These are phyloP conservation scores for Chrysoporthe cubensis DNA, from an alignment of 2,329 filamentous ascomycete species.

Conservation along the genomic window DNA sequence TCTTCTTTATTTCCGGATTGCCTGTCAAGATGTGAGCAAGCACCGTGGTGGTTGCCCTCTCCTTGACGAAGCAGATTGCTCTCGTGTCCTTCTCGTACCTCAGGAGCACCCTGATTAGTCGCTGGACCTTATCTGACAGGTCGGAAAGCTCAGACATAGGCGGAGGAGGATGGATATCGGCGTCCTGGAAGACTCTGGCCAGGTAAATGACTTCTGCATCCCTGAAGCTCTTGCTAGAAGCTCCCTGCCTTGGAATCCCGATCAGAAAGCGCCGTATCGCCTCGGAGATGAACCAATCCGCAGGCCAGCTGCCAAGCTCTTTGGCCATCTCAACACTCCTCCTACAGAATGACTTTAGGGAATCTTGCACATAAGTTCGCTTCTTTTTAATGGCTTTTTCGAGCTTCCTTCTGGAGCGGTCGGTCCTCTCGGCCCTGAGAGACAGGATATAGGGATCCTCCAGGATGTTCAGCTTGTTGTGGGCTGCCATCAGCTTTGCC, in stretches of 20 bases:
- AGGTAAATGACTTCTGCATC: constrained; percentile 61
- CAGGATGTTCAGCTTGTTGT: constrained; percentile 54
- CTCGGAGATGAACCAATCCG: constrained; percentile 65
- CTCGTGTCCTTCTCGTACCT: constrained; percentile 46
- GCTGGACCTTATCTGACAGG: constrained; percentile 61
- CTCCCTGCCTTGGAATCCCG: constrained; percentile 30
- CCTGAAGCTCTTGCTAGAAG: constrained; percentile 47
- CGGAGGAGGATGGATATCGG: constrained; percentile 4
- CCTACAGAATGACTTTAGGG: constrained; percentile 59
- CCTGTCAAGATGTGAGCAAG: constrained; percentile 60
- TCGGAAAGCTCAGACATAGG: constrained; percentile 26
- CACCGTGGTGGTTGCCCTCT: constrained; percentile 64
- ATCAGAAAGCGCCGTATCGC: constrained; percentile 45
- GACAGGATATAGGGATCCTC: constrained; percentile 64
- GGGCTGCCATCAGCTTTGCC: constrained; percentile 46
- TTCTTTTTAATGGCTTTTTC: constrained; percentile 44
- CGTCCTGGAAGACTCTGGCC: constrained; percentile 44
- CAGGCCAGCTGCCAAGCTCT: constrained; percentile 71
- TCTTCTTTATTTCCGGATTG: constrained; percentile 51
- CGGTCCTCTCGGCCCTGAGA: constrained; percentile 48
- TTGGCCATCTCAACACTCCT: constrained; percentile 54
- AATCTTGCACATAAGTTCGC: constrained; percentile 56
- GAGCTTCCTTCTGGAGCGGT: constrained; percentile 46
- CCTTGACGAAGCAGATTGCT: constrained; percentile 70
- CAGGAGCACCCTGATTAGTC: constrained; percentile 58